phyloP scores from a whole-genome alignment of 306 rosid genomes.

The Dryas drummondii region DNA sequence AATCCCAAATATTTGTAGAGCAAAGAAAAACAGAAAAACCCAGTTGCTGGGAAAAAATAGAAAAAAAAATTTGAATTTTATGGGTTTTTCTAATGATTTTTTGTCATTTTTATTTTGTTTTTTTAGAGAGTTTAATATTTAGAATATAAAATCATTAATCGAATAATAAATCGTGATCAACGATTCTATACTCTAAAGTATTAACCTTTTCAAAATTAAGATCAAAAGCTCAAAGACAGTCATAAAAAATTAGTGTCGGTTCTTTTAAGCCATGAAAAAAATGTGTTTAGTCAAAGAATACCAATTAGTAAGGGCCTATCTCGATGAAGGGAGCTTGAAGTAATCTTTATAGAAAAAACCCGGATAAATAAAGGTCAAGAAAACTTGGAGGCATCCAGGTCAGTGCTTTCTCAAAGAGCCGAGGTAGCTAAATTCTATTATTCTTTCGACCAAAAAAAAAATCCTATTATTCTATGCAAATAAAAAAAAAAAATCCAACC shows the following conservation, averaged over 20 bases:
- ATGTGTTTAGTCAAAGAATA: background rate
- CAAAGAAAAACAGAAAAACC: background rate
- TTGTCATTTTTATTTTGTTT: no score
- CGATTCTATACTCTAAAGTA: no score
- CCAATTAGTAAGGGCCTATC: background rate
- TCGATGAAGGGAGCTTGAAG: background rate
- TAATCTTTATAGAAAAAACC: background rate
- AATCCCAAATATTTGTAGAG: background rate
- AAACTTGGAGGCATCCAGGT: background rate
- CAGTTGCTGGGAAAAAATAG: no score
- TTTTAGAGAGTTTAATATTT: no score
- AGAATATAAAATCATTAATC: no score
- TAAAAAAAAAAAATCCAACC: background rate
- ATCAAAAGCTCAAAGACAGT: no score
- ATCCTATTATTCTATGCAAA: background rate
- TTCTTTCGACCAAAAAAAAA: background rate
- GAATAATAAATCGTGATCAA: no score
- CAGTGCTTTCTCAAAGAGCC: background rate
- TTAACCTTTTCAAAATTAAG: no score
- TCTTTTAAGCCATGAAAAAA: no score
- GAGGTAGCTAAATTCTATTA: background rate
- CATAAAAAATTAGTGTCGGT: no score
- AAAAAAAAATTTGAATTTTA: no score
- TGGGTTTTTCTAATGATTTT: no score
- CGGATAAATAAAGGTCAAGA: background rate